These are phyloP conservation scores for Dichotomocladium elegans DNA, from an alignment of 371 early-diverging fungal species.

Conservation along the genomic window DNA sequence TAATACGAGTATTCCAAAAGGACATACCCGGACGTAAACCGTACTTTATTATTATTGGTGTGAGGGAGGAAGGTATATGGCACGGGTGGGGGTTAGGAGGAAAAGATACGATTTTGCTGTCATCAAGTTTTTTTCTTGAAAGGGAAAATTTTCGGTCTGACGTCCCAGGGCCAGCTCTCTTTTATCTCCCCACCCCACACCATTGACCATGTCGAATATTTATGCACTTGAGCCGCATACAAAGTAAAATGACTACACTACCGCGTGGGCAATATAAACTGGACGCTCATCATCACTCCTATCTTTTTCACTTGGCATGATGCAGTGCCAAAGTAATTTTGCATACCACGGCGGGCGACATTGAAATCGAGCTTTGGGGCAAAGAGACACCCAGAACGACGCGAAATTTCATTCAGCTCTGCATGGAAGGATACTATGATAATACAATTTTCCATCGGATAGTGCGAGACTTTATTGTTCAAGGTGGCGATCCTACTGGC, in stretches of 20 bases:
- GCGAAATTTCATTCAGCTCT: slow-evolving; percentile 91
- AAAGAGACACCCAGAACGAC: slow-evolving; percentile 90
- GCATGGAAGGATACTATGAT: slow-evolving; percentile 82
- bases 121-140: too few species aligned
- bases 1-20: too few species aligned
- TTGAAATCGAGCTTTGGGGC: slow-evolving; percentile 91
- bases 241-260: slow-evolving; percentile 40
- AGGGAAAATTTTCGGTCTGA: too few species aligned
- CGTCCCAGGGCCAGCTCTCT: too few species aligned
- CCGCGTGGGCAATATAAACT: too few species aligned
- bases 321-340: slow-evolving; percentile 91
- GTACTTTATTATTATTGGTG: too few species aligned
- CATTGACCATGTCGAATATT: slow-evolving; percentile 69
- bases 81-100: too few species aligned
- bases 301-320: too few species aligned
- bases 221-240: slow-evolving; percentile 74
- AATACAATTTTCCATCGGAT: slow-evolving; percentile 86
- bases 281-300: background rate
- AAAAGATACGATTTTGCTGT: too few species aligned
- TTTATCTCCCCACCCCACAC: background rate
- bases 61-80: too few species aligned
- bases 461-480: slow-evolving; percentile 86
- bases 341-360: slow-evolving; percentile 82
- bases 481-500: slow-evolving; percentile 96
- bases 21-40: too few species aligned